phyloP scores from a whole-genome alignment of 1,139 yeast species.

The Diutina ranongensis region DNA sequence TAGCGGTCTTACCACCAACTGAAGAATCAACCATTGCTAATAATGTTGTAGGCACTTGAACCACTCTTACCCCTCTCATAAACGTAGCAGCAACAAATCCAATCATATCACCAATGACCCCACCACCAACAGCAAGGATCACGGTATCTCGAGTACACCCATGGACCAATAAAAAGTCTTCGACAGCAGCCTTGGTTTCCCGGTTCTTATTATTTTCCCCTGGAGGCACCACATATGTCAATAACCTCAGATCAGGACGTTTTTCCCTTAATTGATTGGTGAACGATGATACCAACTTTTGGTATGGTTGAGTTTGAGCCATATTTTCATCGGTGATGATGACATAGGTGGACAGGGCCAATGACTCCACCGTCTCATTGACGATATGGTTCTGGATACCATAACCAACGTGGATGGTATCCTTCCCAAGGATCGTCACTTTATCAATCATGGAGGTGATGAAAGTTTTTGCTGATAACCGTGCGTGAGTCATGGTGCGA shows the following conservation, averaged over 20 bases:
- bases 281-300: conserved; percentile 24
- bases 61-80: conserved; percentile 94
- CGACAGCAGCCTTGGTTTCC: conserved; percentile 84
- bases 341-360: conserved; percentile 85
- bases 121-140: conserved; percentile 93
- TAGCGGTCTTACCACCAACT: conserved; percentile 97
- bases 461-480: background rate
- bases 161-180: conserved; percentile 72
- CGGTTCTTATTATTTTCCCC: conserved; percentile 91
- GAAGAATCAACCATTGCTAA: conserved; percentile 98
- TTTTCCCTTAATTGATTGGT: conserved; percentile 16
- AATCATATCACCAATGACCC: conserved; percentile 98
- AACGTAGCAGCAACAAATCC: conserved; percentile 98
- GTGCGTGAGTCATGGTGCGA: background rate
- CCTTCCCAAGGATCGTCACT: conserved; percentile 69
- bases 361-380: conserved; percentile 45
- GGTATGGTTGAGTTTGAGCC: conserved; percentile 53
- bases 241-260: conserved; percentile 46
- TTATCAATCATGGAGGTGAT: conserved; percentile 15
- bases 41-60: conserved; percentile 89
- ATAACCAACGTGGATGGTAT: conserved; percentile 86
- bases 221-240: conserved; percentile 72
- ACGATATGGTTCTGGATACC: conserved; percentile 70
- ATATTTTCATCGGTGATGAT: conserved; percentile 81
- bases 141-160: conserved; percentile 97